A percentile compares a stretch with the other conserved stretches of the same genome.
Conservation (phyloP, 306 rosid species). For the Pterocarpus macrocarpus region DNA sequence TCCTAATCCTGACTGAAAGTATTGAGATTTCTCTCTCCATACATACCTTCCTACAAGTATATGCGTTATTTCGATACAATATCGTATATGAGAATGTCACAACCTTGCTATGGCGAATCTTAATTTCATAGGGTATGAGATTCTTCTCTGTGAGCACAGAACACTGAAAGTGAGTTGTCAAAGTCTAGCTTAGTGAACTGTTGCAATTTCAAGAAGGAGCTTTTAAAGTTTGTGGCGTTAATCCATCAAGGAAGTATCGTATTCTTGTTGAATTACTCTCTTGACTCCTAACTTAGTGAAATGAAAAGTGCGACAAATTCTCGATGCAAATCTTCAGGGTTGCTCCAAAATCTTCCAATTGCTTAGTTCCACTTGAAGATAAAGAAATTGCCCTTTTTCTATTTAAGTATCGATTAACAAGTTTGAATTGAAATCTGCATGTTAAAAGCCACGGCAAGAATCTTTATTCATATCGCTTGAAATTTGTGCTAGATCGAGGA, state of each 20-base stretch:
- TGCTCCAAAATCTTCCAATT: constrained; percentile 32
- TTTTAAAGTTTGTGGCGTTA: background rate
- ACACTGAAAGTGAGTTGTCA: background rate
- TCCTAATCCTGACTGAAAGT: too few relatives aligned
- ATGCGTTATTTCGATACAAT: too few relatives aligned
- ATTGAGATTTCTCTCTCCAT: too few relatives aligned
- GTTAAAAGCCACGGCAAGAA: background rate
- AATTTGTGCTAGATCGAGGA: constrained; percentile 31
- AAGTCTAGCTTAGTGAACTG: background rate
- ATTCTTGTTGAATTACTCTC: constrained; percentile 37
- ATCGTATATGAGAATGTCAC: background rate
- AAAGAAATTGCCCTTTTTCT: constrained; percentile 36
- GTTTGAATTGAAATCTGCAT: constrained; percentile 3
- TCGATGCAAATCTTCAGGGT: constrained; percentile 42
- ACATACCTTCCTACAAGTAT: too few relatives aligned
- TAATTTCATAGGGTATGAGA: too few relatives aligned
- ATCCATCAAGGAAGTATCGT: constrained; percentile 31
- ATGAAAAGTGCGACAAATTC: constrained; percentile 38
- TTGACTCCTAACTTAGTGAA: background rate
- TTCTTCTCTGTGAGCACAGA: background rate
- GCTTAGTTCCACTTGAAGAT: constrained; percentile 10
- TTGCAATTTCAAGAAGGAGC: background rate
- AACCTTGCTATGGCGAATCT: background rate
- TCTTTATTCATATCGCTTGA: constrained; percentile 19
- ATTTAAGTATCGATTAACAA: background rate